These are phyloP conservation scores for Calonectria honghensis DNA, from an alignment of 2,329 filamentous ascomycete genomes.

Conservation along the genomic window DNA sequence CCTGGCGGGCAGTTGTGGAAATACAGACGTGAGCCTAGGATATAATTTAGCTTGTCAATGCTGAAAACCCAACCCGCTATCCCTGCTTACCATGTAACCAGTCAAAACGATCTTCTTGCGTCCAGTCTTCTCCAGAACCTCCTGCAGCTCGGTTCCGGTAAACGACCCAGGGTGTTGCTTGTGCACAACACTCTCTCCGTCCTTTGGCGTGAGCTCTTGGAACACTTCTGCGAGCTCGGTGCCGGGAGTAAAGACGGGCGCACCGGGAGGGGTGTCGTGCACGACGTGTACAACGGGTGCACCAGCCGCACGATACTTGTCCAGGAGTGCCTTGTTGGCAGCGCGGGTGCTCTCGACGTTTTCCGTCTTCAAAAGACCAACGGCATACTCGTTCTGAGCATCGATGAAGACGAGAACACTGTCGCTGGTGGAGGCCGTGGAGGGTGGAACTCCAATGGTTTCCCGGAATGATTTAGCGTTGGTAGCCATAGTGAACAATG, in stretches of 20 bases:
- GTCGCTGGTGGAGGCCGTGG: slow-evolving; percentile 74
- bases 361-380: slow-evolving; percentile 73
- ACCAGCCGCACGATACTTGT: slow-evolving; percentile 74
- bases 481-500: background rate
- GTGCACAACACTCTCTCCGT: slow-evolving; percentile 73
- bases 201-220: slow-evolving; percentile 72
- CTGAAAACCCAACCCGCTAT: background rate
- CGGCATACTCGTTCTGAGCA: slow-evolving; percentile 81
- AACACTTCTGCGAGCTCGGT: slow-evolving; percentile 78
- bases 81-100: slow-evolving; percentile 72
- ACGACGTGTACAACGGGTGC: slow-evolving; percentile 76
- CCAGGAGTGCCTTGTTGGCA: slow-evolving; percentile 73
- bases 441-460: slow-evolving; percentile 72
- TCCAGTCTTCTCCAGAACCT: slow-evolving; percentile 67
- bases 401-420: slow-evolving; percentile 81
- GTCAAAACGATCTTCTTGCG: slow-evolving; percentile 77
- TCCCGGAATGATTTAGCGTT: slow-evolving; percentile 62
- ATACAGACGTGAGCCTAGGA: slow-evolving; percentile 77
- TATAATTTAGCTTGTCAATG: background rate
- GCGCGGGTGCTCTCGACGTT: slow-evolving; percentile 72
- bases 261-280: slow-evolving; percentile 75
- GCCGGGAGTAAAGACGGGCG: slow-evolving; percentile 79
- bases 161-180: slow-evolving; percentile 78
- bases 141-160: slow-evolving; percentile 75
- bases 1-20: slow-evolving; percentile 78